Base-by-base conservation (phyloP, 2,329 filamentous ascomycete genomes). In the Diaporthe destruens region DNA sequence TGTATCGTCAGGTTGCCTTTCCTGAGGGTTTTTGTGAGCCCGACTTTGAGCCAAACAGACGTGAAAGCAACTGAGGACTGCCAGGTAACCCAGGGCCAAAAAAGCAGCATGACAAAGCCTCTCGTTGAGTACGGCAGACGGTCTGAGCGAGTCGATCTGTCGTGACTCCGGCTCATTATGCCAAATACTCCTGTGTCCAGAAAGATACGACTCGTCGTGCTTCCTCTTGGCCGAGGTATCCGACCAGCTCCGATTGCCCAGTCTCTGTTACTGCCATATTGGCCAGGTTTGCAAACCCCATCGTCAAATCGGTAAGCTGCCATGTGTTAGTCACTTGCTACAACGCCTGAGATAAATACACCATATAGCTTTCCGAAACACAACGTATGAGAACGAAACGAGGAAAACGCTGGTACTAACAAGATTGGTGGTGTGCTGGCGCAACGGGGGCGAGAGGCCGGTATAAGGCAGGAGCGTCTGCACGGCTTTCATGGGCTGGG, bases 401-500 rank as follows among this genome's bases (percentile, higher is more conserved):
- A n/a, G n/a, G 47, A 12, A 9, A 9, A 23, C 7, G 47, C 47
- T 51, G 47, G 47, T 14, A 25, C 47, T 51, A 11, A 51, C 47
- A n/a, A 82, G 57, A 69, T 81, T 77, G 56, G 80, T 77, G 7
- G 77, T 75, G 63, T 80, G 80, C 53, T 78, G 77, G 6, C 77
- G 59, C 18, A 82, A 73, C 0, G 74, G 77, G 49, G 75, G 76
- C 29, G 57, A 71, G 9, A 77, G 74, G n/a, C 79, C 78, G 74
- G 80, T 82, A 71, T 80, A 80, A 6, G 81, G 80, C 34, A 84
- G 78, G 51, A 84, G 77, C n/a, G 55, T 69, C 29, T 75, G 77
- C 55, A 74, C 76, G 23, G 75, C 70, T 39, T 42, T 34, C 25
- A 32, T 42, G 25, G 51, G 20, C 18, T 14, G 59, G 11, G 23